Base-by-base conservation (phyloP, 805 yeast genomes). In the Cyberlindnera maritima region DNA sequence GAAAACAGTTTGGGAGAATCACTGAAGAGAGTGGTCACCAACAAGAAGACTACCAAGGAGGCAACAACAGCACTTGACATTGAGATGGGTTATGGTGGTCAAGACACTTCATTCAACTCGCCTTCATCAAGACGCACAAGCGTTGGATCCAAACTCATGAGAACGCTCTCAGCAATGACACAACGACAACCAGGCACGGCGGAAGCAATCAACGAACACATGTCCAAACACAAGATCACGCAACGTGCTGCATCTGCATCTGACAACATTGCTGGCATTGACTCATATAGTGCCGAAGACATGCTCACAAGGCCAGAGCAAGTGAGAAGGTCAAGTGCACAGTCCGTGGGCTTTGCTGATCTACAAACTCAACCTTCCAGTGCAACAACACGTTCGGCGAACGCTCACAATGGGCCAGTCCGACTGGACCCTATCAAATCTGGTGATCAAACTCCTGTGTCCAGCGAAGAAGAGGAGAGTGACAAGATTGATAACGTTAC, bases 231-330 rank as follows among this genome's bases (percentile, higher is more conserved):
- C 7, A 68, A 68, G 26, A 68, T 76, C 41, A 69, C 77, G 1
- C 51, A 54, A 10, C 65, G 60, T 29, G 77, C 79, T 2, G 76
- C 75, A 2, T 56, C 59, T 7, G 68, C 72, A 41, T 61, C 79
- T 0, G 69, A 76, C 50, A 68, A 67, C 44, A 68, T 74, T 36
- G 79, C 79, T 2, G 80, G 79, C 5, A 68, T 72, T 29, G 66
- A 67, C n/a, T 56, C 61, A 40, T 63, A 53, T 42, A 56, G 54
- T 37, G 20, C 48, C 12, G 47, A 51, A 4, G 59, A 58, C 34
- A 15, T 49, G 5, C 36, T 54, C 12, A 10, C 36, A 17, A 42
- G 52, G n/a, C 58, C 60, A 2, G 33, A 40, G 3, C 41, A 46
- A 2, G 37, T 38, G 3, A 45, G 39, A 35, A 39, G 49, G 18